Evolutionary conservation across 345 rosid genomes (phyloP).

Genomic region (Moricandia arvensis): DNA sequence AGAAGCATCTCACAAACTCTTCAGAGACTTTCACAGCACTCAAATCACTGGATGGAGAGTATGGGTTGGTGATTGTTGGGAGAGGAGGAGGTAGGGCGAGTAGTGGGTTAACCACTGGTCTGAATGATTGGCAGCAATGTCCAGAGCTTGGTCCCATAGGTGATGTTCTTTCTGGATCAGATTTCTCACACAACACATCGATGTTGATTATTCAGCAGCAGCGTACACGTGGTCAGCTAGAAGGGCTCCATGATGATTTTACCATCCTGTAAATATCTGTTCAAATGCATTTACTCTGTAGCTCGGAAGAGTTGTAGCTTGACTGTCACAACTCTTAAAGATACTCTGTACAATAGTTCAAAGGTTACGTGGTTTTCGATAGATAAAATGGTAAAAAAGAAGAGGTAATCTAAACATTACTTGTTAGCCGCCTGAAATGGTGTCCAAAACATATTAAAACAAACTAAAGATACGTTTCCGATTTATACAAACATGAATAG

Average conservation of each 20-base stretch:
- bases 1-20: constrained; percentile 86
- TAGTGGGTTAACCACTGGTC: constrained; percentile 66
- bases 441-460: constrained; percentile 13
- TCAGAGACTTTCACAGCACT: constrained; percentile 77
- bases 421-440: no score
- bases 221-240: not conserved
- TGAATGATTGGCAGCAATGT: constrained; percentile 94
- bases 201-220: constrained; percentile 88
- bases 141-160: constrained; percentile 94
- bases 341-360: no score
- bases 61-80: constrained; percentile 74
- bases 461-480: no score
- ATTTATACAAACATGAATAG: no score
- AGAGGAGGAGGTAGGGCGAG: constrained; percentile 70
- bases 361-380: no score
- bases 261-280: no score
- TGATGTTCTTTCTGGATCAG: constrained; percentile 83
- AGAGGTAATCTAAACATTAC: no score
- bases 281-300: no score
- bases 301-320: no score
- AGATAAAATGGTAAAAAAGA: no score
- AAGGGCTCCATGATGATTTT: no score
- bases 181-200: constrained; percentile 62
- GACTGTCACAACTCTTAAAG: no score
- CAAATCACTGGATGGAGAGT: constrained; percentile 68